These are phyloP conservation scores for Pleurotus tuoliensis DNA, from an alignment of 768 basidiomycete species.

Conservation along the genomic window DNA sequence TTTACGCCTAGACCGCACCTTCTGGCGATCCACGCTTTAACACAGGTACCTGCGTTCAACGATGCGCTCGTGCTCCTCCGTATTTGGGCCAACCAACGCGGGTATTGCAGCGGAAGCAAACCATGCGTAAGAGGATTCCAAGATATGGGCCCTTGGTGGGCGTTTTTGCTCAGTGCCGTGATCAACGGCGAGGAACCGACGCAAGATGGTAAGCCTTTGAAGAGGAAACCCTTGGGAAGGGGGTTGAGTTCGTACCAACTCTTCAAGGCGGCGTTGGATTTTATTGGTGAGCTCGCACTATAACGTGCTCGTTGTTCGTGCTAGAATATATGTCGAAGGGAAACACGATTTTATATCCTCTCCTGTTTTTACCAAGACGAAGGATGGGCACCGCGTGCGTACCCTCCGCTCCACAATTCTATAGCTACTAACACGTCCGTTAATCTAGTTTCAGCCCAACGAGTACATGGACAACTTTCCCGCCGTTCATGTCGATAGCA, in stretches of 20 bases:
- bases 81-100: constrained; percentile 88
- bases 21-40: constrained; percentile 47
- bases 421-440: constrained; percentile 1
- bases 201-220: constrained; percentile 24
- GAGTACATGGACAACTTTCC: constrained; percentile 49
- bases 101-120: constrained; percentile 57
- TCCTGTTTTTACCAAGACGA: constrained; percentile 55
- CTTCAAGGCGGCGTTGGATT: constrained; percentile 80
- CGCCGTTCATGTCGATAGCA: constrained; percentile 74
- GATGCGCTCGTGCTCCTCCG: constrained; percentile 79
- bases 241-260: constrained; percentile 90
- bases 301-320: not conserved
- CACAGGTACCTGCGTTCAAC: constrained; percentile 58
- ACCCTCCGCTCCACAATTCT: constrained; percentile 11
- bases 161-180: constrained; percentile 53
- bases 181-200: constrained; percentile 63
- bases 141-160: constrained; percentile 66
- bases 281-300: constrained; percentile 55
- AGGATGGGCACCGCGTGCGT: constrained; percentile 49
- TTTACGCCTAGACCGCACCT: constrained; percentile 48
- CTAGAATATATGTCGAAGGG: constrained; percentile 35
- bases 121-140: constrained; percentile 66
- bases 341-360: constrained; percentile 62
- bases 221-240: constrained; percentile 62
- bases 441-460: constrained; percentile 48